Conservation (phyloP, 2,329 filamentous ascomycete species). For the Arachnomyces sp. region DNA sequence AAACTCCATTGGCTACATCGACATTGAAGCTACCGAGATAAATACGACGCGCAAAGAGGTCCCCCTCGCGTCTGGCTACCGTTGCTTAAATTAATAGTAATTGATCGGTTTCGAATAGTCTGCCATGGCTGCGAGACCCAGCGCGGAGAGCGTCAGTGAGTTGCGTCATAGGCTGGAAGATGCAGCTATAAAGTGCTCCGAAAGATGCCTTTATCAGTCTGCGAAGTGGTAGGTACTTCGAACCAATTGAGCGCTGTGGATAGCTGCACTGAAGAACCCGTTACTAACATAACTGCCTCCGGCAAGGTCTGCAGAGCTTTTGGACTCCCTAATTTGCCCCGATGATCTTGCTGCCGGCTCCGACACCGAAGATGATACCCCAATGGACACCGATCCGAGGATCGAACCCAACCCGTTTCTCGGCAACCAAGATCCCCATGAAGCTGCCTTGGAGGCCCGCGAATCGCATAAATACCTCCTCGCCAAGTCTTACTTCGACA, state of each 20-base stretch:
- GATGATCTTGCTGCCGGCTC: constrained; percentile 44
- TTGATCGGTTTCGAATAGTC: too few relatives aligned
- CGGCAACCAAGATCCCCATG: constrained; percentile 57
- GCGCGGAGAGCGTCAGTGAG: constrained; percentile 40
- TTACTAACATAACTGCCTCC: constrained; percentile 11
- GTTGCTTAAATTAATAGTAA: too few relatives aligned
- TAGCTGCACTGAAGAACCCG: neutral
- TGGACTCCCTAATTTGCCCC: constrained; percentile 63
- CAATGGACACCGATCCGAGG: constrained; percentile 47
- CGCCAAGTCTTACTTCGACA: constrained; percentile 91
- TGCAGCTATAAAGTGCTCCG: constrained; percentile 82
- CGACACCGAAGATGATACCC: constrained; percentile 51
- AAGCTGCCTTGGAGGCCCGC: constrained; percentile 65
- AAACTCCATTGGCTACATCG: constrained; percentile 7
- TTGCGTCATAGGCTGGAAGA: constrained; percentile 70
- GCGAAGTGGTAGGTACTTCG: constrained; percentile 69
- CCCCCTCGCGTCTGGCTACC: neutral
- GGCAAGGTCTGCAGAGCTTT: constrained; percentile 81
- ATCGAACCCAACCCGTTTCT: constrained; percentile 44
- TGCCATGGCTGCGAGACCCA: constrained; percentile 28
- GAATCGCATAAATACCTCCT: constrained; percentile 80
- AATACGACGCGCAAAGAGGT: neutral
- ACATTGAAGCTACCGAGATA: too few relatives aligned
- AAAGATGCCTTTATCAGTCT: constrained; percentile 89
- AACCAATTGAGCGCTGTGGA: neutral